A percentile compares a stretch with the other conserved stretches of the same genome.
Evolutionary conservation across 495 filamentous ascomycete species (phyloP).

Genomic region (Xylaria flabelliformis): DNA sequence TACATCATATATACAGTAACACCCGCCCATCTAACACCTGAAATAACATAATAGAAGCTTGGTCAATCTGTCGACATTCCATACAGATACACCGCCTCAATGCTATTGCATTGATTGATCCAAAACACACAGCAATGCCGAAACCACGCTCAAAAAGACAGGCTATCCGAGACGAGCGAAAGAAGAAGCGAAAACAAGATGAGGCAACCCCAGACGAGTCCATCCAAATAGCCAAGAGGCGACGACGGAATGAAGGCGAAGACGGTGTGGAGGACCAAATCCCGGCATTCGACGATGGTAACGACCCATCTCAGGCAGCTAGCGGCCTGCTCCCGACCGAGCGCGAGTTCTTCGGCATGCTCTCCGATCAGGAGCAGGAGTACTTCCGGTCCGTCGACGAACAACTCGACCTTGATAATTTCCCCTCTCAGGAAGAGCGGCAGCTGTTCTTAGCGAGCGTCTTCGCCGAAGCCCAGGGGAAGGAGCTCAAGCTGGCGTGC

Average conservation of each 20-base stretch:
- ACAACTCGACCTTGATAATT: constrained; percentile 86
- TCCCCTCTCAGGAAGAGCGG: constrained; percentile 77
- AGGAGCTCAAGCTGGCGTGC: constrained; percentile 93
- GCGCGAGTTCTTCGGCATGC: constrained; percentile 82
- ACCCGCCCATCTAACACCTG: background rate
- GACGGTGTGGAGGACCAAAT: constrained; percentile 37
- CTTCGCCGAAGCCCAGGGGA: constrained; percentile 82
- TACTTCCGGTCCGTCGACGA: constrained; percentile 91
- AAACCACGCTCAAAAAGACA: constrained; percentile 50
- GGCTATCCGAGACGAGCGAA: constrained; percentile 54
- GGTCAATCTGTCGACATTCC: background rate
- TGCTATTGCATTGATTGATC: background rate
- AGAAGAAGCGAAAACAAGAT: constrained; percentile 48
- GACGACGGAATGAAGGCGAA: constrained; percentile 40
- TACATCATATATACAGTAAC: background rate
- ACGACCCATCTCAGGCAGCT: constrained; percentile 25
- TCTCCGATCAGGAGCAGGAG: constrained; percentile 88
- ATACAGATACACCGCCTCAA: background rate
- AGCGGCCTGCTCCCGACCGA: constrained; percentile 43
- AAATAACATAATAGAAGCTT: background rate
- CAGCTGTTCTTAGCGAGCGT: constrained; percentile 82
- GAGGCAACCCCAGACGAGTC: constrained; percentile 41
- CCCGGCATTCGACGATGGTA: constrained; percentile 36
- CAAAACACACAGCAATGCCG: constrained; percentile 31
- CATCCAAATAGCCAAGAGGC: constrained; percentile 45